phyloP scores from a whole-genome alignment of 208 protist genomes.

The Leptomonas pyrrhocoris region DNA sequence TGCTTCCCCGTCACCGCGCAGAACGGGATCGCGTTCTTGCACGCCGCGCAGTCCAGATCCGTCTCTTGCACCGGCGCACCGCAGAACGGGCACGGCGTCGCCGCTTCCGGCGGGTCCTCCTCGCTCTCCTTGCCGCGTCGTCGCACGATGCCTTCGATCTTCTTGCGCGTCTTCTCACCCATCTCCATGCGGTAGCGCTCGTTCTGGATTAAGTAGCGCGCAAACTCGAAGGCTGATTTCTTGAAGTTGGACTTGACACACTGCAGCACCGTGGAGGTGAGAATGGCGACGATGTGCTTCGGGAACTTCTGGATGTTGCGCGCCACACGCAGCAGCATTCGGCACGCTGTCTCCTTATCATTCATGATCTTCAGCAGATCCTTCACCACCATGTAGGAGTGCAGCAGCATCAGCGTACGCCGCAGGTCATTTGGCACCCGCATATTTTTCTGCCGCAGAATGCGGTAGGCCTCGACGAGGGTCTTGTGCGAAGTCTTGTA shows the following conservation, averaged over 20 bases:
- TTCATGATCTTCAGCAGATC: slow-evolving; percentile 88
- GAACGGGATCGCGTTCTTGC: slow-evolving; percentile 95
- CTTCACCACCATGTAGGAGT: slow-evolving; percentile 97
- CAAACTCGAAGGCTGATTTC: slow-evolving; percentile 95
- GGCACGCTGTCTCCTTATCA: slow-evolving; percentile 90
- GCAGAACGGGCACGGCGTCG: slow-evolving; percentile 94
- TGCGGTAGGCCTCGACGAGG: slow-evolving; percentile 93
- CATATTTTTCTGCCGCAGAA: slow-evolving; percentile 88
- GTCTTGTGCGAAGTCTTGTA: slow-evolving; percentile 95
- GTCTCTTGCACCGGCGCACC: slow-evolving; percentile 82
- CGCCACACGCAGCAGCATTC: slow-evolving; percentile 96
- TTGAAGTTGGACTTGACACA: slow-evolving; percentile 91
- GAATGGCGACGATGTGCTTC: slow-evolving; percentile 93
- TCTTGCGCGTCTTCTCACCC: slow-evolving; percentile 93
- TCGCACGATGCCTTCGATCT: slow-evolving; percentile 96
- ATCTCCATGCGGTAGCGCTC: slow-evolving; percentile 94
- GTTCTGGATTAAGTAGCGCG: slow-evolving; percentile 95
- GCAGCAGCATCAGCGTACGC: slow-evolving; percentile 94
- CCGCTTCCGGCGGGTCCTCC: slow-evolving; percentile 74
- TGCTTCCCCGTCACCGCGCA: slow-evolving; percentile 95
- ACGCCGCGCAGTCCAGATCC: slow-evolving; percentile 93
- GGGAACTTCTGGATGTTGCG: slow-evolving; percentile 96
- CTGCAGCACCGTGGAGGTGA: slow-evolving; percentile 96
- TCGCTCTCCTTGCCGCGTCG: slow-evolving; percentile 85
- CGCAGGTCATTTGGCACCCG: slow-evolving; percentile 91